These are phyloP conservation scores for Kurtzmaniella natalensis DNA, from an alignment of 1,139 yeast genomes.

Conservation along the genomic window DNA sequence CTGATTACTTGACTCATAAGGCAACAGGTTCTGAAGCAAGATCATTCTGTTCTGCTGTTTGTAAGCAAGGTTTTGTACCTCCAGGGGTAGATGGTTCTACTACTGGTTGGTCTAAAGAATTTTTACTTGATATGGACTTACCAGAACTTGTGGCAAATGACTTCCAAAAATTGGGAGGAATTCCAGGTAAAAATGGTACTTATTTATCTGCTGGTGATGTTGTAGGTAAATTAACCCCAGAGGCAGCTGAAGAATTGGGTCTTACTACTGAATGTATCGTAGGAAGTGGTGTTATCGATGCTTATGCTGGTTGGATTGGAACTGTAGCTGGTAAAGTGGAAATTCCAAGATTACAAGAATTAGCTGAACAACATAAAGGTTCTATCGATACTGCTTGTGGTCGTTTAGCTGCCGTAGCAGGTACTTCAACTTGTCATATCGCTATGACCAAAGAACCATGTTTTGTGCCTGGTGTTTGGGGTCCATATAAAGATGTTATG, in stretches of 20 bases:
- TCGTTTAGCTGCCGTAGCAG: slow-evolving; percentile 95
- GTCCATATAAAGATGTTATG: slow-evolving; percentile 91
- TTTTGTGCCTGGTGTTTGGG: slow-evolving; percentile 97
- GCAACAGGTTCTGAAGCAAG: slow-evolving; percentile 87
- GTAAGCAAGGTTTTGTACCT: slow-evolving; percentile 95
- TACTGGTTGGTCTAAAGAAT: slow-evolving; percentile 87
- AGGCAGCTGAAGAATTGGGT: slow-evolving; percentile 82
- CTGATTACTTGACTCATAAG: slow-evolving; percentile 84
- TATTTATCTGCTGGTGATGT: slow-evolving; percentile 85
- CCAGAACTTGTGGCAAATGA: slow-evolving; percentile 74
- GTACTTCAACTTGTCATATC: slow-evolving; percentile 95
- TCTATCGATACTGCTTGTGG: slow-evolving; percentile 63
- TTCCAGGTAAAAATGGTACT: slow-evolving; percentile 64
- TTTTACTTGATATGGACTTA: slow-evolving; percentile 62
- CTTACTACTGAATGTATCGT: slow-evolving; percentile 75
- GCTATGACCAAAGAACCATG: slow-evolving; percentile 81
- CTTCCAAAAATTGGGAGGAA: slow-evolving; percentile 80
- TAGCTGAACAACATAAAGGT: slow-evolving; percentile 29
- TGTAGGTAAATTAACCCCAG: slow-evolving; percentile 64
- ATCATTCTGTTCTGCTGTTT: slow-evolving; percentile 84
- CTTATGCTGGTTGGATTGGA: slow-evolving; percentile 98
- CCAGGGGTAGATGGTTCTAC: slow-evolving; percentile 80
- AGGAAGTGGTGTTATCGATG: slow-evolving; percentile 95
- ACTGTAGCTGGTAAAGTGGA: slow-evolving; percentile 88
- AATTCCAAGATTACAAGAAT: slow-evolving; percentile 42